Conservation (phyloP, 2,329 filamentous ascomycete species). For the Paecilomyces formosus region DNA sequence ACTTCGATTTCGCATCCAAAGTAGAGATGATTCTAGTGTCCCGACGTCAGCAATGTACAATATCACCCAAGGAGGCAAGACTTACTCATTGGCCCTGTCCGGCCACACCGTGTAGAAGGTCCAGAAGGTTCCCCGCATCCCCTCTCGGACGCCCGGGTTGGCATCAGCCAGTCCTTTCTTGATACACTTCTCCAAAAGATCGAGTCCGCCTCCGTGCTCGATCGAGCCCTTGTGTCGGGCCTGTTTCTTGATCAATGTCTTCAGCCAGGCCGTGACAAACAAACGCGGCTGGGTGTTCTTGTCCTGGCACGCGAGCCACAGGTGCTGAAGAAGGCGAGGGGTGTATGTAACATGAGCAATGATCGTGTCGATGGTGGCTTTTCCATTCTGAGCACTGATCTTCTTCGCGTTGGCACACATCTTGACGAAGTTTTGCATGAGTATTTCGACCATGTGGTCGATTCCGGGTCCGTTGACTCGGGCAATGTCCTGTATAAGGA, state of each 20-base stretch:
- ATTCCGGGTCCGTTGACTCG: conserved; percentile 67
- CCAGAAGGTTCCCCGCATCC: conserved; percentile 83
- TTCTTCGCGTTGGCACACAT: conserved; percentile 86
- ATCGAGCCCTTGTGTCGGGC: conserved; percentile 68
- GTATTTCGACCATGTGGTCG: conserved; percentile 81
- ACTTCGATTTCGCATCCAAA: conserved; percentile 71
- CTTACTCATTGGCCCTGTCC: conserved; percentile 64
- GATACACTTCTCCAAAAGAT: conserved; percentile 78
- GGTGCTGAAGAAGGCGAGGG: conserved; percentile 73
- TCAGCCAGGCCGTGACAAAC: conserved; percentile 75
- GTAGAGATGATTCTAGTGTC: conserved; percentile 62
- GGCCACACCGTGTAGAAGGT: conserved; percentile 71
- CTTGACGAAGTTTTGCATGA: conserved; percentile 85
- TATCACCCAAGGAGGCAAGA: conserved; percentile 12
- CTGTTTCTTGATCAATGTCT: conserved; percentile 72
- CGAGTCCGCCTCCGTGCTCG: conserved; percentile 76
- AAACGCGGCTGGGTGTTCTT: conserved; percentile 85
- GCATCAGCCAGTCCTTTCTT: conserved; percentile 83
- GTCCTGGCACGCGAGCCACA: conserved; percentile 75
- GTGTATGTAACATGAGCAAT: conserved; percentile 74
- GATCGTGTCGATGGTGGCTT: conserved; percentile 71
- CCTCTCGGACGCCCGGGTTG: conserved; percentile 83
- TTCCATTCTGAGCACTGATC: conserved; percentile 78
- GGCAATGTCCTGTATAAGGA: conserved; percentile 76
- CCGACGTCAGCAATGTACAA: conserved; percentile 10